Conservation (phyloP, 2,329 filamentous ascomycete genomes). For the Anthostomella pinea region DNA sequence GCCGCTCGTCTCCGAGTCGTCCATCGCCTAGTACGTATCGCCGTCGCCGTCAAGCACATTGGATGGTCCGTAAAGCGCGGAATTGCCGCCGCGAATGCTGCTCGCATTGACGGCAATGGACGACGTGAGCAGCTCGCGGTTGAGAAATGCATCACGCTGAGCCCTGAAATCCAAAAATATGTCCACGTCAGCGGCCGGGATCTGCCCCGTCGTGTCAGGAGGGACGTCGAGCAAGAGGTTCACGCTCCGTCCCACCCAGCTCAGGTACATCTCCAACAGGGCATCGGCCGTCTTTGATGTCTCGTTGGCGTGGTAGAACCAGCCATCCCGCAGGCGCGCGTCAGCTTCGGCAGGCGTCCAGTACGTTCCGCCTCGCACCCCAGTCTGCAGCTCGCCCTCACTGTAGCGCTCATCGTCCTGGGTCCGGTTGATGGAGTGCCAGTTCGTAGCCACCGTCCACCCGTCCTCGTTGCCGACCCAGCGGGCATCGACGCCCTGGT, state of each 20-base stretch:
- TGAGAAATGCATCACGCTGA: conserved; percentile 21
- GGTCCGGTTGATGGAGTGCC: conserved; percentile 30
- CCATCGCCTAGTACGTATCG: conserved; percentile 26
- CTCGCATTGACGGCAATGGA: conserved; percentile 17
- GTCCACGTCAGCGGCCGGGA: conserved; percentile 19
- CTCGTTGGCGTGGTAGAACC: conserved; percentile 29
- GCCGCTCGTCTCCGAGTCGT: conserved; percentile 21
- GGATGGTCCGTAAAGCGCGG: conserved; percentile 16
- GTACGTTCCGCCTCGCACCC: conserved; percentile 25
- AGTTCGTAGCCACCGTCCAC: conserved; percentile 25
- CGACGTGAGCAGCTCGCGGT: conserved; percentile 16
- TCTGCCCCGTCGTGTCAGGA: conserved; percentile 23
- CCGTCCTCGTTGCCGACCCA: conserved; percentile 34
- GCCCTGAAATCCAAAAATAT: conserved; percentile 19
- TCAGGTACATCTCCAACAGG: conserved; percentile 28
- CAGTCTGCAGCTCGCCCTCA: conserved; percentile 21
- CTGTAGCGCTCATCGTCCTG: conserved; percentile 26
- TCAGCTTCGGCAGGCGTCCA: conserved; percentile 31
- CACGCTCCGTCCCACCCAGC: conserved; percentile 26
- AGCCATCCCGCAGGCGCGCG: conserved; percentile 25
- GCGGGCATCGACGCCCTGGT: conserved; percentile 30
- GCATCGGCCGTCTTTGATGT: conserved; percentile 21
- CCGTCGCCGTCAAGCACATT: conserved; percentile 21
- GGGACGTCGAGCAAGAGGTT: conserved; percentile 27
- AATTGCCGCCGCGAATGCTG: conserved; percentile 17